Evolutionary conservation across 305 asterid genomes (phyloP), one percentile per base, ranked within the genome.

Genomic region (Plantago coronopus): DNA sequence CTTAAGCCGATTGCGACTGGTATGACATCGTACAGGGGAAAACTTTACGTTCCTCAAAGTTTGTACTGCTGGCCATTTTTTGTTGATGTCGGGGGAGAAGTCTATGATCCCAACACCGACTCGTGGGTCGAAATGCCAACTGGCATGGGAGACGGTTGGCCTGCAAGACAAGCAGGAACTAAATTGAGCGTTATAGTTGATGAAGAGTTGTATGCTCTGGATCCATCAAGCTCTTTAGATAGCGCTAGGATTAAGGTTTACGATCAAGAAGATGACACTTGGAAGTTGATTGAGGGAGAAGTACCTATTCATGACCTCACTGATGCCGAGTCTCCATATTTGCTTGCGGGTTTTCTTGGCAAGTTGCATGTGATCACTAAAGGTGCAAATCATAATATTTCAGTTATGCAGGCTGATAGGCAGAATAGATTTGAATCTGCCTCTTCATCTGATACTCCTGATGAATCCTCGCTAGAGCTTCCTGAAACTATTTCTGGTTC

Each of bases 101-200:
- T 86, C 3, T 89, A 80, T 57, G 97, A 89, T 65, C 97, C 95
- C 1, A 94, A 84, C 57, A 79, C 85, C 11, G 82, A 84, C 62
- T 66, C 84, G 14, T 89, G 97, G 95, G 78, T 68, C 10, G 95
- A 86, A 62, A 89, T 89, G 95, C 91, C 95, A 17, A 65, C 66
- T 27, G 95, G 97, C 64, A 86, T 89, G 97, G 97, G 94, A 5
- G 97, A 84, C 61, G 97, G 97, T 13, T 89, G 97, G 96, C 95
- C 93, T 22, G 90, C 96, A 7, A 71, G 84, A 70, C 95, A 86
- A 71, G 93, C 95, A 2, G 96, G 96, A 57, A 82, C 93, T 0
- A 88, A 88, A 68, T 34, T 83, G 74, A 79, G 96, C n/a, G 95
- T 79, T 53, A 79, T 80, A 53, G 90, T 88, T 38, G 96, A 88